phyloP scores from a whole-genome alignment of 108 stramenopile species.

The Epithemia pelagica region DNA sequence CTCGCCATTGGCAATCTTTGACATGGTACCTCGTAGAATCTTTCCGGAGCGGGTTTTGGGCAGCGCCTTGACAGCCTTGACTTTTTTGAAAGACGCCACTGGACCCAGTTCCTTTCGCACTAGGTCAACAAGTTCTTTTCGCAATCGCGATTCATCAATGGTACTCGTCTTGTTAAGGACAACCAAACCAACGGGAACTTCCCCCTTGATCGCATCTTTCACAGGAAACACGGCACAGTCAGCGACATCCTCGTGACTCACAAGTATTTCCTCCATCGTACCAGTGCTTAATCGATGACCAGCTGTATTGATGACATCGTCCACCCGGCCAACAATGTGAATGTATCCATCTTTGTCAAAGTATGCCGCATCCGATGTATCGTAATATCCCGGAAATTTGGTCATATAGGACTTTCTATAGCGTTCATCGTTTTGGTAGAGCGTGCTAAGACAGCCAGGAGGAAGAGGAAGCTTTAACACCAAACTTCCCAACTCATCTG shows the following conservation, averaged over 20 bases:
- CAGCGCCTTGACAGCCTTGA: constrained; percentile 42
- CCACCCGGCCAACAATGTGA: constrained; percentile 62
- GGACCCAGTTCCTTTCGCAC: constrained; percentile 61
- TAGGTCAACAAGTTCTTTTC: constrained; percentile 37
- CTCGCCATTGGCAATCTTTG: constrained; percentile 59
- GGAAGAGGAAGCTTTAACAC: constrained; percentile 65
- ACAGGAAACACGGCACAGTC: constrained; percentile 70
- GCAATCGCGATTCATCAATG: constrained; percentile 12
- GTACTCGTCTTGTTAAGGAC: constrained; percentile 25
- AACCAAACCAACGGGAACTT: constrained; percentile 63
- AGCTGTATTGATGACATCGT: constrained; percentile 72
- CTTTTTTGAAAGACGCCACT: constrained; percentile 54
- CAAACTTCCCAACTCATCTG: constrained; percentile 35
- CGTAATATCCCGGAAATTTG: constrained; percentile 35
- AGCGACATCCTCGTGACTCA: constrained; percentile 44
- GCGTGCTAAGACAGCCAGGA: constrained; percentile 57
- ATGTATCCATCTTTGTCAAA: constrained; percentile 72
- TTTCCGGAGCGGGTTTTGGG: constrained; percentile 81
- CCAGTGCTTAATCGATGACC: constrained; percentile 67
- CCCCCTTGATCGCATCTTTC: constrained; percentile 56
- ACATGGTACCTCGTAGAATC: constrained; percentile 53
- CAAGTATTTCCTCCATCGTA: constrained; percentile 61
- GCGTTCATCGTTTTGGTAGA: constrained; percentile 57
- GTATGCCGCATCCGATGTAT: constrained; percentile 63
- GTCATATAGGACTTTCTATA: constrained; percentile 41